Percentiles rank a stretch among this genome's conserved stretches.
These are phyloP conservation scores for Pseudocercospora crystallina DNA, from an alignment of 2,329 filamentous ascomycete species.

Conservation along the genomic window DNA sequence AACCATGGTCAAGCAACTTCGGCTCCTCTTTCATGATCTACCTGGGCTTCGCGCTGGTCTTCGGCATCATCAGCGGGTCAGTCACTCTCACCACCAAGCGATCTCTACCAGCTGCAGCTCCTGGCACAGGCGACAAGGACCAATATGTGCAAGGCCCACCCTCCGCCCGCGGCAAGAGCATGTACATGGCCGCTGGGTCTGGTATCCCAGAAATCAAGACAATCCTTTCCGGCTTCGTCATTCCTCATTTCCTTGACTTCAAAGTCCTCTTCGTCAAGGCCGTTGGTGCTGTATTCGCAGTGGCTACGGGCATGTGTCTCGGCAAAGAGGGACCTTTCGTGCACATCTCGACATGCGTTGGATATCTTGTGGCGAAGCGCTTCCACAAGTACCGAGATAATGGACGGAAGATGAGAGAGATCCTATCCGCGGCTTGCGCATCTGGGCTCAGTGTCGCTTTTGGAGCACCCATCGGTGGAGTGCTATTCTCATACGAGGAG, in stretches of 20 bases:
- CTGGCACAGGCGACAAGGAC: conserved; percentile 35
- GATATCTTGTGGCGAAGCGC: conserved; percentile 52
- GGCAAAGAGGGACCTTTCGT: conserved; percentile 65
- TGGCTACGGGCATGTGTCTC: conserved; percentile 60
- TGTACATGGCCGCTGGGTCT: conserved; percentile 60
- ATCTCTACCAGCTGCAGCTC: conserved; percentile 47
- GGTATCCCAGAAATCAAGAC: conserved; percentile 65
- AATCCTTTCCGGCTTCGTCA: conserved; percentile 60
- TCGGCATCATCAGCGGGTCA: conserved; percentile 51
- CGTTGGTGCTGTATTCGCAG: conserved; percentile 59
- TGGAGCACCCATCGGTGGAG: conserved; percentile 62
- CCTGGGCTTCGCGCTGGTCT: conserved; percentile 49
- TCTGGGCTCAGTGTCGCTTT: conserved; percentile 61
- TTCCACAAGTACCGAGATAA: conserved; percentile 60
- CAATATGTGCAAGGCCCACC: conserved; percentile 20
- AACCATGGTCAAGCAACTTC: conserved; percentile 46
- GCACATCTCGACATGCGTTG: conserved; percentile 60
- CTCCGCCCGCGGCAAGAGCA: conserved; percentile 46
- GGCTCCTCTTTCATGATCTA: conserved; percentile 49
- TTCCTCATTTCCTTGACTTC: conserved; percentile 57
- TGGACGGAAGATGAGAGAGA: conserved; percentile 58
- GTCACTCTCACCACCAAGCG: conserved; percentile 53
- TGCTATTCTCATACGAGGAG: conserved; percentile 62
- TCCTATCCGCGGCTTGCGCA: conserved; percentile 58
- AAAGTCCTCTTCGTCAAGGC: conserved; percentile 59